Conservation (phyloP, 352 stramenopile species). For the Phytopythium ostracodes region DNA sequence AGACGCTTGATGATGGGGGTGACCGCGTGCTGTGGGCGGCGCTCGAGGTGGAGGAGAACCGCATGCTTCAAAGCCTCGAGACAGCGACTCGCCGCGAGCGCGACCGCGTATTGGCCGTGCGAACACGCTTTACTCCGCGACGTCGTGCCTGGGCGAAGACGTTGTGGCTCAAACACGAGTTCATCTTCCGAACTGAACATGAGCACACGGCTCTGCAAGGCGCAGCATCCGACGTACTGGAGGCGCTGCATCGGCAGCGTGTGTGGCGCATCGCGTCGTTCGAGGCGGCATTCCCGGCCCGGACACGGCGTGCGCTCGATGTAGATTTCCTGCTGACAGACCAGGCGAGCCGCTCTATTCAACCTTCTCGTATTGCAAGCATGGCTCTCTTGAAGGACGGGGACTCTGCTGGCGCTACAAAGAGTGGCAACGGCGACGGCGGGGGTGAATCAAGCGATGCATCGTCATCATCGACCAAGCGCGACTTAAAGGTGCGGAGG, state of each 20-base stretch:
- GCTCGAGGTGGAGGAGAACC: conserved; percentile 79
- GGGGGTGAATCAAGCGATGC: not conserved
- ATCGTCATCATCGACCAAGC: not conserved
- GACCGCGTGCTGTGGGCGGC: conserved; percentile 66
- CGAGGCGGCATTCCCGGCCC: conserved; percentile 61
- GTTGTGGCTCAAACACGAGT: conserved; percentile 63
- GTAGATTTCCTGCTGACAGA: conserved; percentile 30
- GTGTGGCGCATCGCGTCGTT: conserved; percentile 57
- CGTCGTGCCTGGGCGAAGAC: conserved; percentile 46
- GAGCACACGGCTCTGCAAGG: conserved; percentile 31
- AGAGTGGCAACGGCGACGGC: no score
- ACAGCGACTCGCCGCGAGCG: conserved; percentile 39
- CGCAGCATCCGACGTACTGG: conserved; percentile 25
- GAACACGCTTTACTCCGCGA: conserved; percentile 14
- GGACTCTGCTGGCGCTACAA: not conserved
- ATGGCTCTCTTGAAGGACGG: not conserved
- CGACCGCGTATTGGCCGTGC: conserved; percentile 21
- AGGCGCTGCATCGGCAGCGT: conserved; percentile 20
- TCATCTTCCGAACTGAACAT: conserved; percentile 67
- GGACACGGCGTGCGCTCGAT: conserved; percentile 52
- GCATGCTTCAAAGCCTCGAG: conserved; percentile 58
- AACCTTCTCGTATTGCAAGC: not conserved
- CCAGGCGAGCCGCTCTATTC: not conserved
- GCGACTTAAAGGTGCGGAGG: conserved; percentile 2
- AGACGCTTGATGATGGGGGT: conserved; percentile 27